Conservation (phyloP, 257 asterid species). For the Dorcoceras hygrometricum region DNA sequence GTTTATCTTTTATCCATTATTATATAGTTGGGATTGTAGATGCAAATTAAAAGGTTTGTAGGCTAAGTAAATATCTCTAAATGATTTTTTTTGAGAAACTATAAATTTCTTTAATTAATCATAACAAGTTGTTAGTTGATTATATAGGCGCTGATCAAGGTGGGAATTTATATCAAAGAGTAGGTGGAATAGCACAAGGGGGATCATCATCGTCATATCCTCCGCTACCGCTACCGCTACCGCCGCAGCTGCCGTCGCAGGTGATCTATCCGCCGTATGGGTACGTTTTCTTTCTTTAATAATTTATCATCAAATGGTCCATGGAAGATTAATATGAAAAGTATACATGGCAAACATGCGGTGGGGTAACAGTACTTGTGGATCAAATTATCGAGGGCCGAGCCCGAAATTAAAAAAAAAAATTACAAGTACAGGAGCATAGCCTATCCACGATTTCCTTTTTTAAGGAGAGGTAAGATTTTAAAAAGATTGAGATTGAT, state of each 20-base stretch:
- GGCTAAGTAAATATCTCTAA: no score
- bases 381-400: constrained; percentile 8
- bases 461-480: not conserved
- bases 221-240: constrained; percentile 47
- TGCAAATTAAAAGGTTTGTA: no score
- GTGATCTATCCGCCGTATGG: constrained; percentile 86
- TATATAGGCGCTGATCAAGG: constrained; percentile 56
- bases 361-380: constrained; percentile 38
- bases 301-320: constrained; percentile 42
- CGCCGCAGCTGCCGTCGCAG: constrained; percentile 55
- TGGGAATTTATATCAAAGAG: constrained; percentile 54
- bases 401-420: not conserved
- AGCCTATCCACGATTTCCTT: not conserved
- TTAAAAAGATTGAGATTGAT: not conserved
- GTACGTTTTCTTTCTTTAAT: constrained; percentile 41
- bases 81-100: no score
- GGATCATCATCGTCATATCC: constrained; percentile 50
- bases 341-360: constrained; percentile 44
- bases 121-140: no score
- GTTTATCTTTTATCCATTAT: no score
- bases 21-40: no score
- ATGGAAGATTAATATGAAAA: constrained; percentile 36
- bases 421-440: not conserved
- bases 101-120: no score
- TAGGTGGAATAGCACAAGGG: constrained; percentile 42